A percentile compares a stretch with the other conserved stretches of the same genome.
These are phyloP conservation scores for Suillus bovinus DNA, from an alignment of 768 basidiomycete species.

Conservation along the genomic window DNA sequence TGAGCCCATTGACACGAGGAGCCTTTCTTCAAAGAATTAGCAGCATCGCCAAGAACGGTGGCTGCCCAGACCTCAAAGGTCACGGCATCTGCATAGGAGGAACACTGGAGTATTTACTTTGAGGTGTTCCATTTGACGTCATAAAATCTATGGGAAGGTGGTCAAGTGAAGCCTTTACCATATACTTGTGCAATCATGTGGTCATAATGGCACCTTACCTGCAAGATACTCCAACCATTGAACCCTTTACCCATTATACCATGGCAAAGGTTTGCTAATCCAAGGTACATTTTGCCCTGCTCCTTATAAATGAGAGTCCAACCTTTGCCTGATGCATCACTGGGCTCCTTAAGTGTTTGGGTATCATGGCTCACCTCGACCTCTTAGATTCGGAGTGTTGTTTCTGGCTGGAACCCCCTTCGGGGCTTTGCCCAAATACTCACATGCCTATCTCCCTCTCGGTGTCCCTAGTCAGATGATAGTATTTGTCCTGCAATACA, in stretches of 20 bases:
- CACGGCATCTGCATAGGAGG: conserved; percentile 30
- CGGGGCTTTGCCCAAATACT: conserved; percentile 15
- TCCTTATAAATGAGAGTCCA: neutral
- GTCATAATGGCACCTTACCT: conserved; percentile 29
- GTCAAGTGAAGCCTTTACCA: conserved; percentile 31
- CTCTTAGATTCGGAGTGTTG: neutral
- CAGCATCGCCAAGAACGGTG: conserved; percentile 7
- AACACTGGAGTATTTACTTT: conserved; percentile 33
- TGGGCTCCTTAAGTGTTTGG: neutral
- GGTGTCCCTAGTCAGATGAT: no score
- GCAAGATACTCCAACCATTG: no score
- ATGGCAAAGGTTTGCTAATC: conserved; percentile 13
- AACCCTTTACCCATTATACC: conserved; percentile 6
- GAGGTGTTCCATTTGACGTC: conserved; percentile 30
- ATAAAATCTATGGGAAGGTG: conserved; percentile 38
- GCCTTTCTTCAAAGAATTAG: conserved; percentile 24
- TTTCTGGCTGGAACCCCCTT: conserved; percentile 2
- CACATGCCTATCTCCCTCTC: neutral
- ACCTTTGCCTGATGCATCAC: conserved; percentile 2
- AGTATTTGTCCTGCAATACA: no score
- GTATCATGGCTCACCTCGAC: conserved; percentile 1
- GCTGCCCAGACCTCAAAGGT: conserved; percentile 15
- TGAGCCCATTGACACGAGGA: conserved; percentile 26
- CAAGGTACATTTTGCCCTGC: neutral
- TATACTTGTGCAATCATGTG: conserved; percentile 33